Evolutionary conservation across 805 yeast species (phyloP), one percentile per base, ranked within the genome.

Genomic region (Starmerella stigmatis): DNA sequence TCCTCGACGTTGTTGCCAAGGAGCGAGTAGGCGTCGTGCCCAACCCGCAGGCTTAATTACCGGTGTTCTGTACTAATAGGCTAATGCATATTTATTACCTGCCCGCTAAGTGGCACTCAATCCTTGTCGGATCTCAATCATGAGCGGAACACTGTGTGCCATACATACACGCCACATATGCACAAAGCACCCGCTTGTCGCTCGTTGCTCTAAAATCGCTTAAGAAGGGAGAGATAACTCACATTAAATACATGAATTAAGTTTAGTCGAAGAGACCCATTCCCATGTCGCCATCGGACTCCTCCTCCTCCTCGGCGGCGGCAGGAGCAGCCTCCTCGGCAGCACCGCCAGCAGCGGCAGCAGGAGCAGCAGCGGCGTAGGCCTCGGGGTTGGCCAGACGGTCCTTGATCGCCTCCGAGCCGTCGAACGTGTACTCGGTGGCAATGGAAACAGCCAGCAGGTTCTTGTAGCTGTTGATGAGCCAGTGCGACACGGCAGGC

Each of bases 381-480:
- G 95, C 95, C 58, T 92, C 97, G 71, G 99, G 99, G 94, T 92
- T 89, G 71, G 95, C 97, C 65, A 92, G 77, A 77, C 97, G 85
- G 83, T 92, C 99, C 83, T 86, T 86, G 77, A 92, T 81, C 60
- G 89, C 88, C 78, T 88, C 99, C 61, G 95, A 84, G 72, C 95
- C 97, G 75, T 94, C 96, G 77, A 81, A 92, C 67, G 96, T 83
- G 85, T 88, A 92, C 71, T 92, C 96, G 67, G 97, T 80, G 67
- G 96, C 98, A 74, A 92, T 76, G 58, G 98, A 94, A 66, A 92
- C 79, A 66, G 97, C 95, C 71, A 92, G 78, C 67, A 92, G 78
- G 78, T 89, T 82, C 94, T 92, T 92, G 94, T 92, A 92, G 80
- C 84, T 81, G 95, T 92, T 92, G 78, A 92, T 80, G 71, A 92